Conservation (phyloP, 2,329 filamentous ascomycete genomes). For the Stemphylium vesicarium region DNA sequence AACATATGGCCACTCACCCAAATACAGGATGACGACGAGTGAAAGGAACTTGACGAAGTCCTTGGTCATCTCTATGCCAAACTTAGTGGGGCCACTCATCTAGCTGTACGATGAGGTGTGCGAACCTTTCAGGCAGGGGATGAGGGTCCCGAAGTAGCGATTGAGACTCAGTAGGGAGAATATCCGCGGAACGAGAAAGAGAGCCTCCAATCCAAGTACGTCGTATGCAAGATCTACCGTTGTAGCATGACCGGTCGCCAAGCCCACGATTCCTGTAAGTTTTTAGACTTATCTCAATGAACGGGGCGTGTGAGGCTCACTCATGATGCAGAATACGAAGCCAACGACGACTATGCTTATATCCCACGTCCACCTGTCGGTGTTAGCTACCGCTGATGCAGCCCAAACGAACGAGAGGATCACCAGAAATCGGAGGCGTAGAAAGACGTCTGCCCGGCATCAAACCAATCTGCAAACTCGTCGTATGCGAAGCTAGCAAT, state of each 20-base stretch:
- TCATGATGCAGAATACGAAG: constrained; percentile 70
- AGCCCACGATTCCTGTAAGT: constrained; percentile 68
- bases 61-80: constrained; percentile 78
- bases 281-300: background rate
- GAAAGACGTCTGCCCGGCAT: constrained; percentile 81
- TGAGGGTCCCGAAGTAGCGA: constrained; percentile 87
- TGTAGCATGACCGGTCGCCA: constrained; percentile 63
- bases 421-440: constrained; percentile 48
- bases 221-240: constrained; percentile 85
- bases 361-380: constrained; percentile 30
- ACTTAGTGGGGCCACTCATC: background rate
- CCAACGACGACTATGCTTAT: constrained; percentile 73
- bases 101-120: background rate
- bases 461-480: constrained; percentile 72
- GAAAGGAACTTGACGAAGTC: constrained; percentile 86
- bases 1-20: constrained; percentile 57
- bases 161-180: constrained; percentile 86
- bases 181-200: constrained; percentile 87
- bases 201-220: constrained; percentile 83
- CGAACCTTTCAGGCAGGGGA: constrained; percentile 76
- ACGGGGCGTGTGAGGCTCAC: constrained; percentile 57
- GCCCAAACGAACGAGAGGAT: constrained; percentile 56
- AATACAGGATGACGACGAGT: constrained; percentile 79
- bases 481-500: constrained; percentile 88
- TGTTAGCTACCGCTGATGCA: background rate